phyloP scores from a whole-genome alignment of 139 green algal species.

The Volvox africanus region DNA sequence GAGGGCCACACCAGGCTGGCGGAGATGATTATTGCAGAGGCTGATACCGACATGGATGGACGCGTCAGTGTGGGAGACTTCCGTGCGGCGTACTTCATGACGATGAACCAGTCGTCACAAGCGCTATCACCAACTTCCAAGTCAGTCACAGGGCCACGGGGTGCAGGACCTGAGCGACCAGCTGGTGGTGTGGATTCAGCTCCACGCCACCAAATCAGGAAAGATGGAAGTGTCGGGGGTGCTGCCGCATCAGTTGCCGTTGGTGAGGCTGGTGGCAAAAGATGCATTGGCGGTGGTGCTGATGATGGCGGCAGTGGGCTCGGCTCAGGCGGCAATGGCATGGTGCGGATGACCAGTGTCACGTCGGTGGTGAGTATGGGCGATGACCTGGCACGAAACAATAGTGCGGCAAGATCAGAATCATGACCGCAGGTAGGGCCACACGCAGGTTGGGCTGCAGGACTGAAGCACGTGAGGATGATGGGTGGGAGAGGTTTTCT shows the following conservation, averaged over 20 bases:
- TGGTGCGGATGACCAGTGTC: conserved; percentile 39
- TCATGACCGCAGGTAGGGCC: neutral
- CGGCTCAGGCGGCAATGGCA: neutral
- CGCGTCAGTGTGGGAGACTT: conserved; percentile 14
- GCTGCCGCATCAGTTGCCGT: neutral
- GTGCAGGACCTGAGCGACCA: neutral
- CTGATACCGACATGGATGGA: conserved; percentile 18
- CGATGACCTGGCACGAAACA: neutral
- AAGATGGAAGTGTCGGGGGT: neutral
- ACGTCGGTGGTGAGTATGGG: neutral
- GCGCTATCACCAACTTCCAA: too few species aligned
- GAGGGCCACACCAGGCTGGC: conserved; percentile 32
- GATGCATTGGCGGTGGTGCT: neutral
- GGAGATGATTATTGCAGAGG: conserved; percentile 20
- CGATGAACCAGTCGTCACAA: neutral
- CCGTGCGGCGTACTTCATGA: conserved; percentile 8
- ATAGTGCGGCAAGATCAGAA: neutral
- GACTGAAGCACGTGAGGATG: too few species aligned
- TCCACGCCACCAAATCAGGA: neutral
- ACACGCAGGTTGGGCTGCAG: too few species aligned
- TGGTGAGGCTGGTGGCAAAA: neutral
- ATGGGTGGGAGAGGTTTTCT: too few species aligned
- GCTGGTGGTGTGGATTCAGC: too few species aligned
- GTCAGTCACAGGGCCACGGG: neutral
- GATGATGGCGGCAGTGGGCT: neutral